Evolutionary conservation across 2,329 filamentous ascomycete species (phyloP).

Genomic region (Fusarium chaquense): DNA sequence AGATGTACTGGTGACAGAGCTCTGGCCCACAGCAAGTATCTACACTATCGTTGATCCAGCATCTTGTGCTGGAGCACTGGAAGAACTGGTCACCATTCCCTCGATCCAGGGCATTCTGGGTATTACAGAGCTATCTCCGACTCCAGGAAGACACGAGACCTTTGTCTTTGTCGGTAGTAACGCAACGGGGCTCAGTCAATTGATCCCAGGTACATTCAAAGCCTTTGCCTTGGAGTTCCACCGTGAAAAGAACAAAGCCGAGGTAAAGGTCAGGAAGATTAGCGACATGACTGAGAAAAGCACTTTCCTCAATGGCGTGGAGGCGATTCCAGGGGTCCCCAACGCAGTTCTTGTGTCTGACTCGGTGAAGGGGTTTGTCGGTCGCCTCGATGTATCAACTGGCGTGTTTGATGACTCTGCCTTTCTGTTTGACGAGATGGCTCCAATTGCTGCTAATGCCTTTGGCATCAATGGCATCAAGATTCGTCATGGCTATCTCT

Average conservation of each 20-base stretch:
- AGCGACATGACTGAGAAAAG: slow-evolving; percentile 14
- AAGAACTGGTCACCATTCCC: not conserved
- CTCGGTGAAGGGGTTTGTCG: slow-evolving; percentile 2
- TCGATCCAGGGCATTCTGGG: slow-evolving; percentile 10
- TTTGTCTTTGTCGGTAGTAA: slow-evolving; percentile 19
- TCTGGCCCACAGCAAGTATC: slow-evolving; percentile 9
- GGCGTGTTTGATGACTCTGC: not conserved
- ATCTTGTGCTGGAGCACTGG: not conserved
- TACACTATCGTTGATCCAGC: not conserved
- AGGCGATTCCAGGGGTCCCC: not conserved
- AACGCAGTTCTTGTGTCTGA: slow-evolving; percentile 18
- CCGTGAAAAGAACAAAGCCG: not conserved
- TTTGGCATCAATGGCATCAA: slow-evolving; percentile 16
- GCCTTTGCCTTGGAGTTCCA: slow-evolving; percentile 12
- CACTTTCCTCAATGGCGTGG: slow-evolving; percentile 20
- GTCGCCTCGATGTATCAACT: not conserved
- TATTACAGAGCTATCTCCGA: not conserved
- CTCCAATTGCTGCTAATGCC: not conserved
- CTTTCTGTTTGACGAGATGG: slow-evolving; percentile 13
- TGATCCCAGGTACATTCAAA: slow-evolving; percentile 13
- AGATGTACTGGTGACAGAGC: not conserved
- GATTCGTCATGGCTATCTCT: not conserved
- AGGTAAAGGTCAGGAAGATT: slow-evolving; percentile 2
- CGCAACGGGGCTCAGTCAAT: slow-evolving; percentile 6
- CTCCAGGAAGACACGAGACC: slow-evolving; percentile 1